Evolutionary conservation across 352 stramenopile species (phyloP), one percentile per base, ranked within the genome.

Genomic region (Phytophthora foliorum): DNA sequence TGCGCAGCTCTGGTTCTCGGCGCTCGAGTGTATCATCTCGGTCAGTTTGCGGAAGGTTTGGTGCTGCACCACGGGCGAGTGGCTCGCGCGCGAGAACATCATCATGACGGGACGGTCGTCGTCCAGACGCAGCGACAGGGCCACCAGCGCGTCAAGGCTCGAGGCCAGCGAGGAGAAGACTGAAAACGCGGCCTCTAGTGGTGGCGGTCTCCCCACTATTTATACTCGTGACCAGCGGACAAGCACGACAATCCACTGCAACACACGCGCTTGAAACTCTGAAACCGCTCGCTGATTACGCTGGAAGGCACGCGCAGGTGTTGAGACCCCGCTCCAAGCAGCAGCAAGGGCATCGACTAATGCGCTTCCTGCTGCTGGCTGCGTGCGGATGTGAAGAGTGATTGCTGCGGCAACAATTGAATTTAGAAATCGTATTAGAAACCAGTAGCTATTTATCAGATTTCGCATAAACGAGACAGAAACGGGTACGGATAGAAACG

Each of bases 1-100:
- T 7, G 88, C 91, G 53, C 91, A 97, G 58, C 69, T 66, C 46
- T 92, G 76, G 53, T 95, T 94, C 60, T 92, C 82, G 0, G 69
- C 45, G 32, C 61, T 57, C 4, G 80, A 68, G n/a, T 88, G 76
- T 68, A 90, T 81, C 41, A 91, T 67, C 54, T 93, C 83, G 9
- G 82, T 82, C 22, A 93, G 69, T 52, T 91, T 91, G 42, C 74
- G 77, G 45, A 80, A 74, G 24, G 73, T 61, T 34, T 74, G 65
- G 29, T 84, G 75, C 71, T 85, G 80, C 54, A 57, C 50, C 46
- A 74, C 60, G 0, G 66, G 51, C 24, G 69, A 55, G 19, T 48
- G 58, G 39, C 61, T 84, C 10, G 50, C 29, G 14, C 66, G 75
- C 24, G 74, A 82, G 46, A 84, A 82, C 70, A 81, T 72, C 75